These are phyloP conservation scores for Colletotrichum salicis DNA, from an alignment of 2,329 filamentous ascomycete species.

Conservation along the genomic window DNA sequence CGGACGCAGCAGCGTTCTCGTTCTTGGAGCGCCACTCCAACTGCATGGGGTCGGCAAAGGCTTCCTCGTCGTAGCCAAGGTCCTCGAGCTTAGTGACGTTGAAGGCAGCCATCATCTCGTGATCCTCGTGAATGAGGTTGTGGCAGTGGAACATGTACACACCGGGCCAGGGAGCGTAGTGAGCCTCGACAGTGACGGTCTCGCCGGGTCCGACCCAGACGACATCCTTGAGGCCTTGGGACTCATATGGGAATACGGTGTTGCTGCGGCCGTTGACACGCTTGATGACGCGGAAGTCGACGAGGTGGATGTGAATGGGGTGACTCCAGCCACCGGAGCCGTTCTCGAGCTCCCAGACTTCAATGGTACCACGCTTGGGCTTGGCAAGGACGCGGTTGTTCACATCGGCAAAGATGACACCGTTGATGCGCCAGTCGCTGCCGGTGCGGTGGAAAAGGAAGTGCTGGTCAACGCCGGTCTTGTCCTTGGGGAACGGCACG, in stretches of 20 bases:
- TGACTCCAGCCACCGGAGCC: slow-evolving; percentile 55
- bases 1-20: slow-evolving; percentile 41
- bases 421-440: slow-evolving; percentile 54
- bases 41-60: slow-evolving; percentile 52
- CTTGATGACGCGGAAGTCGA: slow-evolving; percentile 62
- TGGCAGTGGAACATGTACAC: slow-evolving; percentile 59
- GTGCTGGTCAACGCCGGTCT: slow-evolving; percentile 32
- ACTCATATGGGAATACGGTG: slow-evolving; percentile 58
- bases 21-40: slow-evolving; percentile 46
- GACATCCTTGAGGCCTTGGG: slow-evolving; percentile 62
- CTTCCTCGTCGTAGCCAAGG: slow-evolving; percentile 51
- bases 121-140: slow-evolving; percentile 55
- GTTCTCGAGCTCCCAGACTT: slow-evolving; percentile 58
- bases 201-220: slow-evolving; percentile 61
- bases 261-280: slow-evolving; percentile 49
- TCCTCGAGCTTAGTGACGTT: slow-evolving; percentile 50
- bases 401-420: slow-evolving; percentile 52
- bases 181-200: slow-evolving; percentile 55
- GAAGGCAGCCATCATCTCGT: slow-evolving; percentile 57
- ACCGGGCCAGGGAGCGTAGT: slow-evolving; percentile 64
- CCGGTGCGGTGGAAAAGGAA: slow-evolving; percentile 35
- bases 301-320: slow-evolving; percentile 63
- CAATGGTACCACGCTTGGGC: slow-evolving; percentile 51
- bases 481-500: slow-evolving; percentile 33
- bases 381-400: slow-evolving; percentile 54